phyloP scores from a whole-genome alignment of 1,139 yeast species.

The Yamadazyma mexicana region DNA sequence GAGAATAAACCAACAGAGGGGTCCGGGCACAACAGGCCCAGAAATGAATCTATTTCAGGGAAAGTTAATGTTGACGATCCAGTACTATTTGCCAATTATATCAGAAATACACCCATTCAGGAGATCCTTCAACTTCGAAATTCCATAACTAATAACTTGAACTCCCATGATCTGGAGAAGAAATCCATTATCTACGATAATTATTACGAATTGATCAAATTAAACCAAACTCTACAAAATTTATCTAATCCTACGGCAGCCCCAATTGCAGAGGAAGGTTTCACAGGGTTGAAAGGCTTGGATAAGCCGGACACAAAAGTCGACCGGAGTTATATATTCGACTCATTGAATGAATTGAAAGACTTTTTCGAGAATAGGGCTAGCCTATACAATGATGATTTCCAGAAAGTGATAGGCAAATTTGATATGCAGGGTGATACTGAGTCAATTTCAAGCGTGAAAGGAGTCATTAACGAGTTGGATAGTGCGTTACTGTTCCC shows the following conservation, averaged over 20 bases:
- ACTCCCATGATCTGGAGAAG: constrained; percentile 42
- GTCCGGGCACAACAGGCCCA: too few relatives aligned
- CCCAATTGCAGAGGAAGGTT: constrained; percentile 5
- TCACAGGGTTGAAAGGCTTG: constrained; percentile 9
- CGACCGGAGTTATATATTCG: constrained; percentile 25
- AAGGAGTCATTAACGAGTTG: constrained; percentile 16
- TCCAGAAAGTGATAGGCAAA: constrained; percentile 25
- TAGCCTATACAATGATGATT: constrained; percentile 27
- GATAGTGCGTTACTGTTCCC: constrained; percentile 10
- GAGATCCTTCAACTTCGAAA: constrained; percentile 40
- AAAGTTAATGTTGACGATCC: constrained; percentile 21
- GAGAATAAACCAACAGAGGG: too few relatives aligned
- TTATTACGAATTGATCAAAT: constrained; percentile 45
- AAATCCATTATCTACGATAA: constrained; percentile 49
- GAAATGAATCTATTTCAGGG: constrained; percentile 2
- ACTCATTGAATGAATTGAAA: constrained; percentile 27
- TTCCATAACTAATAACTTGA: constrained; percentile 29
- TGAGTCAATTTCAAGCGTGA: constrained; percentile 25
- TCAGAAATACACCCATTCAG: constrained; percentile 31
- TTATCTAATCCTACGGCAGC: constrained; percentile 23
- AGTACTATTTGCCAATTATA: constrained; percentile 29
- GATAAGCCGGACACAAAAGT: constrained; percentile 6
- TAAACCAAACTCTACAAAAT: constrained; percentile 37
- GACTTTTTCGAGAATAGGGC: constrained; percentile 26
- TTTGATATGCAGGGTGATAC: constrained; percentile 18